Evolutionary conservation across 1,139 yeast genomes (phyloP), one percentile per base, ranked within the genome.

Genomic region (Saccharomycopsis phalli): DNA sequence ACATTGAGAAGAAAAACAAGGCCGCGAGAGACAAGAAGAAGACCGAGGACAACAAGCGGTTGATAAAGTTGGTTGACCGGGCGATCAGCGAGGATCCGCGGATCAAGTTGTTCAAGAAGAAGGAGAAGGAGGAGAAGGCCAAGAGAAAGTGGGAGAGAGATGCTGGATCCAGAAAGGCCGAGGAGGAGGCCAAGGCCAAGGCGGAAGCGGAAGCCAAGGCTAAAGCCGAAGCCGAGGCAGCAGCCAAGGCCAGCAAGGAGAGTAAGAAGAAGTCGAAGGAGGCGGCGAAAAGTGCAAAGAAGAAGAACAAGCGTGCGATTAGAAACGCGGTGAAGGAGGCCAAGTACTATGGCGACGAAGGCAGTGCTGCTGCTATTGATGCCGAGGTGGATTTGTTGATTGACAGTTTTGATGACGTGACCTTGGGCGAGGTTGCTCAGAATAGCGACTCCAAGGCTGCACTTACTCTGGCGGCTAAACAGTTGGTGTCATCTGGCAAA

Each of bases 21-120:
- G 88, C 95, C 53, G 86, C 94, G 49, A 84, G 99, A 71, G 83
- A 83, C 72, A 91, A 91, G 81, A 83, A 77, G 73, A 93, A 93
- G 80, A 88, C 91, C 59, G 97, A 91, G 59, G 99, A 91, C 65
- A 88, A 82, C 68, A 84, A 88, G 62, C 77, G 97, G 61, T 65
- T 91, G 51, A 76, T 83, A 52, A 87, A 82, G 54, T 66, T 87
- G 49, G 91, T 93, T 40, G 95, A 84, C 65, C 76, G 93, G 61
- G 95, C 94, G 34, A 71, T 81, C 56, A 58, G 73, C 50, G 88
- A 81, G 64, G 99, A 91, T 65, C 98, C 98, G 53, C 83, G 98
- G 70, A 83, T 91, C 63, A 83, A 81, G 68, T 59, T 73, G 58
- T 88, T 87, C 77, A 91, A 88, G 71, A 95, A 91, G 51, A 83